Base-by-base conservation (phyloP, 2,329 filamentous ascomycete species). In the Colletotrichum neosansevieriae region DNA sequence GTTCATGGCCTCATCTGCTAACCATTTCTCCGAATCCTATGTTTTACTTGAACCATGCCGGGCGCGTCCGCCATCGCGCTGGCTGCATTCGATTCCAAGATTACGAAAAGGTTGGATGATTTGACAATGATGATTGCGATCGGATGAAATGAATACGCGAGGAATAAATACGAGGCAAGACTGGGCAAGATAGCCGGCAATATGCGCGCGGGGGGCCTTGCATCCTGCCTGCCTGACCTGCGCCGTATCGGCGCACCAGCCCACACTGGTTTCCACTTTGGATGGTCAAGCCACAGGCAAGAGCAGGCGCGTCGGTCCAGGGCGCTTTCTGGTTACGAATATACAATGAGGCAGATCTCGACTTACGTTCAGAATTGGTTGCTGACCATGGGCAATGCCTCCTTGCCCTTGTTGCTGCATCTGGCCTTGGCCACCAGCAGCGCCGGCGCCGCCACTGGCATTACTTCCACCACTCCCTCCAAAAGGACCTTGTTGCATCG, bases 331-430 rank as follows among this genome's bases (percentile, higher is more conserved):
- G 36, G 45, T 64, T 40, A 54, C 40, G 61, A 54, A 32, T 56
- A 44, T 24, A 47, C 56, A 7, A 24, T 6, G 13, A 47, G n/a
- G 51, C 38, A 40, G 58, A 56, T 32, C 21, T 45, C 58, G 71
- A 80, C 87, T 82, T 79, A 89, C 88, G 78, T 92, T 92, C 60
- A 97, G 81, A 73, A 97, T 97, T 4, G 93, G 93, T 76, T 96
- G 93, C 24, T 69, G 66, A 40, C 66, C 66, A 44, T 69, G 66
- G 24, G 66, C 61, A 56, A 69, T 69, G 42, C 66, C 65, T 21
- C 65, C 62, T 29, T 69, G 66, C 32, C 47, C 54, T 60, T 66
- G 66, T n/a, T 66, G 66, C 78, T 95, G 93, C 42, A 92, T 92
- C 79, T 94, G 92, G 12, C 89, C 87, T 76, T 93, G 85, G 15